A percentile compares a stretch with the other conserved stretches of the same genome.
Evolutionary conservation across 805 yeast species (phyloP).

Genomic region (Myxozyma sirexii): DNA sequence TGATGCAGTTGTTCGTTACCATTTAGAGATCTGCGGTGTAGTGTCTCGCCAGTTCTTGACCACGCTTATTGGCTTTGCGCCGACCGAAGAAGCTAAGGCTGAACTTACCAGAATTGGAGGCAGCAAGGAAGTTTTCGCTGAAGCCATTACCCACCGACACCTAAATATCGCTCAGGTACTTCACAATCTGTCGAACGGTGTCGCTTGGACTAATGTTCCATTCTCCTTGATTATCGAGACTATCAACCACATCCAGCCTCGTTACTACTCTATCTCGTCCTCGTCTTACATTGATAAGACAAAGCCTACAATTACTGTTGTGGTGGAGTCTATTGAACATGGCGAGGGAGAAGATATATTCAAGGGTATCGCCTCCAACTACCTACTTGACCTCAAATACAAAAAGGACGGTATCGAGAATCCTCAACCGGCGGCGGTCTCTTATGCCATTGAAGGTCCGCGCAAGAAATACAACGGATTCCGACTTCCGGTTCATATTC

Average conservation of each 20-base stretch:
- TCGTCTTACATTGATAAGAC: constrained; percentile 78
- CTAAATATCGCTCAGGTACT: constrained; percentile 78
- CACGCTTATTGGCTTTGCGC: constrained; percentile 79
- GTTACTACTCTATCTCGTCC: constrained; percentile 95
- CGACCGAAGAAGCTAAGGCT: constrained; percentile 58
- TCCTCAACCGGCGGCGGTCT: constrained; percentile 48
- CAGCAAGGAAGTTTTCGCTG: constrained; percentile 70
- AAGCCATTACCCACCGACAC: constrained; percentile 60
- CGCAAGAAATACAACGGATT: constrained; percentile 52
- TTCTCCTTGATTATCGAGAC: constrained; percentile 82
- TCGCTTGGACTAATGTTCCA: constrained; percentile 76
- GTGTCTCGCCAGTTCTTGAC: constrained; percentile 85
- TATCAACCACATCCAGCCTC: constrained; percentile 81
- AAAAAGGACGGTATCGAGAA: constrained; percentile 53
- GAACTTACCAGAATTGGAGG: constrained; percentile 57
- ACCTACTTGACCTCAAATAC: constrained; percentile 70
- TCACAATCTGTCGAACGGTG: constrained; percentile 59
- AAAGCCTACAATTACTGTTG: constrained; percentile 82
- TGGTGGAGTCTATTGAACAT: constrained; percentile 63
- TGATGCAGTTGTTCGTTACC: constrained; percentile 81
- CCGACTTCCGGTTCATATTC: constrained; percentile 85
- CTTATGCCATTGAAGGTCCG: constrained; percentile 84
- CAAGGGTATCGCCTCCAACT: constrained; percentile 89
- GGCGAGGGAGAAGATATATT: constrained; percentile 47
- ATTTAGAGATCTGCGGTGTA: constrained; percentile 88